A percentile compares a stretch with the other conserved stretches of the same genome.
These are phyloP conservation scores for Ophiostoma himal-ulmi DNA, from an alignment of 2,329 filamentous ascomycete species.

Conservation along the genomic window DNA sequence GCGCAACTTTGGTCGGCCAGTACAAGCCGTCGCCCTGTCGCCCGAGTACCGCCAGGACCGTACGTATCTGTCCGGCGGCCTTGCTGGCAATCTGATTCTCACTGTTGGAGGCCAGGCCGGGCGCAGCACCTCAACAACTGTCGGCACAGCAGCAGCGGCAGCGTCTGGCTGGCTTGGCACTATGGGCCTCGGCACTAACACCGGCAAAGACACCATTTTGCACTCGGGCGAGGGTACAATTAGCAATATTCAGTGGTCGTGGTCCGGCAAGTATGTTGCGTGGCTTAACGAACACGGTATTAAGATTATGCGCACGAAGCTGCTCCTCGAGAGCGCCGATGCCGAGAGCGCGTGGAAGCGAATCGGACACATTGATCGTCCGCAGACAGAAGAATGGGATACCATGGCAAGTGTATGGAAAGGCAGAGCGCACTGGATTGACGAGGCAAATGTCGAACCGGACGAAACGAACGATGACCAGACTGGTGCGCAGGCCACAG, in stretches of 20 bases:
- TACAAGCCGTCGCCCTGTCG: conserved; percentile 88
- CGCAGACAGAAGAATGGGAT: conserved; percentile 82
- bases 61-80: conserved; percentile 83
- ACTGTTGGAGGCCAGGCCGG: conserved; percentile 76
- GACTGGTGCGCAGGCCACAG: conserved; percentile 9
- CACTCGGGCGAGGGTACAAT: conserved; percentile 91
- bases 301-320: conserved; percentile 90
- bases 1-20: conserved; percentile 86
- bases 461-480: conserved; percentile 53
- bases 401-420: conserved; percentile 97
- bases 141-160: conserved; percentile 71
- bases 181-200: conserved; percentile 72
- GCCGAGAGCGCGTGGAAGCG: conserved; percentile 87
- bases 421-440: conserved; percentile 85
- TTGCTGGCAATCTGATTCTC: conserved; percentile 79
- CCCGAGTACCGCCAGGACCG: conserved; percentile 88
- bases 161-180: conserved; percentile 88
- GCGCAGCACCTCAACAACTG: conserved; percentile 80
- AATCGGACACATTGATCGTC: conserved; percentile 85
- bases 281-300: conserved; percentile 98
- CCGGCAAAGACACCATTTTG: conserved; percentile 76
- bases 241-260: conserved; percentile 87
- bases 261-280: conserved; percentile 83
- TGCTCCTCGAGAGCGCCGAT: conserved; percentile 71
- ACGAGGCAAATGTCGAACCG: conserved; percentile 70